Evolutionary conservation across 805 yeast genomes (phyloP).

Genomic region (Candida khao-thaluensis): DNA sequence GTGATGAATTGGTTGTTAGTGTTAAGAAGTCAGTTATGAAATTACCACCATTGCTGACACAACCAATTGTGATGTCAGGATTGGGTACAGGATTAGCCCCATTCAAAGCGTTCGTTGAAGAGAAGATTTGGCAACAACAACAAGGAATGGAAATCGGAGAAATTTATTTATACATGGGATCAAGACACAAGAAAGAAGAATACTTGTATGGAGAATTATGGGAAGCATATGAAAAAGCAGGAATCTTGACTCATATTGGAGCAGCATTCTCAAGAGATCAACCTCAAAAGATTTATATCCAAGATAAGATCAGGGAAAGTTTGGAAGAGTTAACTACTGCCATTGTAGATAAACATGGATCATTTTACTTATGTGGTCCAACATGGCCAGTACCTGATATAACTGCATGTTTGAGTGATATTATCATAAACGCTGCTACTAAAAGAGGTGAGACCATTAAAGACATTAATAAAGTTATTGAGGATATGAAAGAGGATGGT

Average conservation of each 20-base stretch:
- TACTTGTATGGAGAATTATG: constrained; percentile 94
- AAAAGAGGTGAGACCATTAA: constrained; percentile 58
- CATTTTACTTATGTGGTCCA: constrained; percentile 96
- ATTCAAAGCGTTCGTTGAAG: constrained; percentile 95
- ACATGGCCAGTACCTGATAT: constrained; percentile 99
- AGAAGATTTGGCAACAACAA: constrained; percentile 86
- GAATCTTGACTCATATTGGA: constrained; percentile 88
- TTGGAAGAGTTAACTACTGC: constrained; percentile 74
- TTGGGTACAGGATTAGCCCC: constrained; percentile 98
- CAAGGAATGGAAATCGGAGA: constrained; percentile 91
- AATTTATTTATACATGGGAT: constrained; percentile 82
- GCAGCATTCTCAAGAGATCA: constrained; percentile 99
- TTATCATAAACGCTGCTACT: constrained; percentile 69
- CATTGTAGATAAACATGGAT: constrained; percentile 74
- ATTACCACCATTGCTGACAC: constrained; percentile 80
- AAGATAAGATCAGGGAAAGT: constrained; percentile 84
- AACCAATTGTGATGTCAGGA: constrained; percentile 95
- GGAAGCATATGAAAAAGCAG: constrained; percentile 95
- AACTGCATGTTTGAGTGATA: constrained; percentile 83
- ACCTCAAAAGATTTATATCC: constrained; percentile 90
- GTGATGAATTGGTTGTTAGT: constrained; percentile 85
- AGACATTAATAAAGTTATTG: constrained; percentile 78
- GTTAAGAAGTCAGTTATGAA: constrained; percentile 98
- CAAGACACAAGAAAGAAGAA: constrained; percentile 94
- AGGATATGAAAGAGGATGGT: constrained; percentile 89